Percentiles rank a stretch among this genome's conserved stretches.
These are phyloP conservation scores for Nicotiana tomentosiformis DNA, from an alignment of 257 asterid species.

Conservation along the genomic window DNA sequence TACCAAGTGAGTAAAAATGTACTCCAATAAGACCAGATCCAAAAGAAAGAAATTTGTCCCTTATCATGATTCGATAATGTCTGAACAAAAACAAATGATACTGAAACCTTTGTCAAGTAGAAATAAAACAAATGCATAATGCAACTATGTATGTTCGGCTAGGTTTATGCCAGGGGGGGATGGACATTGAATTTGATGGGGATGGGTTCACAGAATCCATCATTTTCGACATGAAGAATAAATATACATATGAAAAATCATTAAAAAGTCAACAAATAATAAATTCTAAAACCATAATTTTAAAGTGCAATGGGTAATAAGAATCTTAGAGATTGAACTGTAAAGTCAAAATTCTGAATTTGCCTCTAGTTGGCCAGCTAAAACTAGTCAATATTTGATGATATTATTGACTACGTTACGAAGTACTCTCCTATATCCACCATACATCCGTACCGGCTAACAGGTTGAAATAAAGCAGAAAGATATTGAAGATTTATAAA, in stretches of 20 bases:
- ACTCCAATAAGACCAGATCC: slow-evolving; percentile 93
- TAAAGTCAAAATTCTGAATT: too few relatives aligned
- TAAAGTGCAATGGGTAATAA: too few relatives aligned
- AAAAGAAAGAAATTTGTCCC: slow-evolving; percentile 61
- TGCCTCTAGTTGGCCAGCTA: too few relatives aligned
- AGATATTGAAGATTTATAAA: not conserved
- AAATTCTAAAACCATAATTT: too few relatives aligned
- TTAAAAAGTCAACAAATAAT: too few relatives aligned
- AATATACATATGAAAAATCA: too few relatives aligned
- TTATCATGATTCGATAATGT: slow-evolving; percentile 39
- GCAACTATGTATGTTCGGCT: not conserved
- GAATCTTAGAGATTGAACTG: too few relatives aligned
- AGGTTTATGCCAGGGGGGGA: not conserved
- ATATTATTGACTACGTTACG: not conserved
- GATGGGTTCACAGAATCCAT: too few relatives aligned
- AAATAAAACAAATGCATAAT: not conserved
- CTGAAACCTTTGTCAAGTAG: not conserved
- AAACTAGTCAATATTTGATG: not conserved
- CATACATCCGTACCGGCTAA: not conserved
- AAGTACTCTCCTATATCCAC: not conserved
- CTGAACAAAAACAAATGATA: slow-evolving; percentile 24
- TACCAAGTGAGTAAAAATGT: slow-evolving; percentile 78
- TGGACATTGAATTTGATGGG: too few relatives aligned
- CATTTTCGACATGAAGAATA: too few relatives aligned
- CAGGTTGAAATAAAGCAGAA: not conserved